Evolutionary conservation across 139 green algal genomes (phyloP), one percentile per base, ranked within the genome.

Genomic region (Yamagishiella unicocca): DNA sequence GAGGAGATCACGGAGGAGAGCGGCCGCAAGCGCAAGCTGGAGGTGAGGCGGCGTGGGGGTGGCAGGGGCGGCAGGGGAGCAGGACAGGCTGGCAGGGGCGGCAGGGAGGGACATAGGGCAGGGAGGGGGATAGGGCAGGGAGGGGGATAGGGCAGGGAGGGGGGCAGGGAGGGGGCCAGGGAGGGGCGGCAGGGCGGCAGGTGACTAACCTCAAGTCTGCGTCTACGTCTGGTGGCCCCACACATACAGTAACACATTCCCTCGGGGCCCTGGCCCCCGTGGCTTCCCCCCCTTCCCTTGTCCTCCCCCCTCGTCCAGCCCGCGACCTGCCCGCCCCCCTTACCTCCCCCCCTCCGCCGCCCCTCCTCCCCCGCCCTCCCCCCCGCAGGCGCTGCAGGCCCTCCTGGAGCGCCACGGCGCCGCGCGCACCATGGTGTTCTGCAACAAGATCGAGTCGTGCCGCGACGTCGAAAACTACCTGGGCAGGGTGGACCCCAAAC

Each of bases 361-460:
- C 14, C 19, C 31, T 24, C 31, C 10, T 72, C 64, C 64, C 7
- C 24, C 2, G 21, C 62, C n/a, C 66, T 42, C n/a, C 64, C 17
- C n/a, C 43, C n/a, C 19, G 4, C 83, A 80, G 80, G 71, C 72
- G 9, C 75, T 89, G 76, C 50, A 89, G 61, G 7, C 21, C 70
- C 67, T 88, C n/a, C 46, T 91, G 40, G 68, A 61, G 0, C 70
- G 55, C 10, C 80, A 87, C 70, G 40, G 77, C 33, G 92, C 91
- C 6, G 17, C 77, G 10, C 91, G 93, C 46, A 88, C 92, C 29
- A 88, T 97, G 19, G 90, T 98, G 35, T 98, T 98, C 83, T 97
- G 93, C 94, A 98, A 98, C 91, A 98, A 98, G 89, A 98, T 99
- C 79, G 96, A 99, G 72, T 93, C 93, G 12, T 98, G 95, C 92